Evolutionary conservation across 352 stramenopile genomes (phyloP), one percentile per base, ranked within the genome.

Genomic region (Pythium periplocum): DNA sequence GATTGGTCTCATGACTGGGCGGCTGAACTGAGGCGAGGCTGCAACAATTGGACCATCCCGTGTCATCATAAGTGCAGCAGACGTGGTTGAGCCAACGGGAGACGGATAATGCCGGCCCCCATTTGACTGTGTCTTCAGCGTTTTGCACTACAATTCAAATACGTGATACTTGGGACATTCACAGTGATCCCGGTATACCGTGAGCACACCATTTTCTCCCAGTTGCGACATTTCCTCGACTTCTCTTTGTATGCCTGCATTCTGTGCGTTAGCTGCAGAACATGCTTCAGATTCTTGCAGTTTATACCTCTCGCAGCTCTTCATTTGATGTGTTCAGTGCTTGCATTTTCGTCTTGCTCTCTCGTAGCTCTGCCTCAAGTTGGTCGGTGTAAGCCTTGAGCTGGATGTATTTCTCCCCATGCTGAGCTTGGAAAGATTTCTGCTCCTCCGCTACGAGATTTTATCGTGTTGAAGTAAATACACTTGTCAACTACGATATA

Each of bases 311-410:
- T 26, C 79, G 77, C 30, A 91, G 52, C 46, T 94, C 81, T 34
- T 91, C 79, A 46, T 90, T 88, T n/a, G 83, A 88, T 0, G 70
- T 61, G 37, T 71, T 87, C 4, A 90, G 36, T 2, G 68, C 68
- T 56, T 89, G 71, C 59, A 94, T 77, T 52, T 92, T 92, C 26
- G 79, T 64, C 48, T 92, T 91, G n/a, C 75, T 78, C 66, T 94
- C 81, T 6, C 74, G 72, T 12, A 94, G 52, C 40, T 94, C 83
- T 33, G 75, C 81, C 68, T 94, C 83, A 9, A 94, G 68, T 50
- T 92, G 78, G 48, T 94, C 81, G 2, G 83, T 86, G 64, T 94
- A 92, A 26, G 66, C 78, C 55, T 94, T 94, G n/a, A 94, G 54
- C 45, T 94, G 83, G 45, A 94, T 87, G 38, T 94, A 92, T 51